A percentile compares a stretch with the other conserved stretches of the same genome.
These are phyloP conservation scores for Neurospora sp. DNA, from an alignment of 495 filamentous ascomycete species.

Conservation along the genomic window DNA sequence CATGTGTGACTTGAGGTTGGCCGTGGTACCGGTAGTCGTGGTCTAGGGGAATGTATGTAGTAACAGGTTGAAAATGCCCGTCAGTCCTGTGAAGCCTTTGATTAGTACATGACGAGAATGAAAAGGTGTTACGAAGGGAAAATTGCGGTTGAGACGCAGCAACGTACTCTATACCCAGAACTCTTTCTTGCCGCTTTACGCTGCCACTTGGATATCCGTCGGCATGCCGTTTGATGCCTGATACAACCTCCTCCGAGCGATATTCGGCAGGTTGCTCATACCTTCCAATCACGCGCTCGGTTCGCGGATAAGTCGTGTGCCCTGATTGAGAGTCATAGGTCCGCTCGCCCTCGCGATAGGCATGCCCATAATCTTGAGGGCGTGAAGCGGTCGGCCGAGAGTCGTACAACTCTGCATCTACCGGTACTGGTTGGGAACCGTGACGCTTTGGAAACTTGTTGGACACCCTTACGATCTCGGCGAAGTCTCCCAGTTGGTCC, in stretches of 20 bases:
- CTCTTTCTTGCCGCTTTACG: conserved; percentile 12
- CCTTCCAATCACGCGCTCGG: neutral
- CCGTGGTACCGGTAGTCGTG: neutral
- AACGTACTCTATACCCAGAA: conserved; percentile 16
- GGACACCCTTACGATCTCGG: conserved; percentile 18
- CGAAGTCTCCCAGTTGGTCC: conserved; percentile 5
- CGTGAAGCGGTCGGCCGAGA: neutral
- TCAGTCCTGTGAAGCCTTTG: neutral
- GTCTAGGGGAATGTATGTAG: neutral
- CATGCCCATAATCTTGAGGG: neutral
- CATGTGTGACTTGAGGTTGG: neutral
- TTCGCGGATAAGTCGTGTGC: neutral
- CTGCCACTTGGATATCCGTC: neutral
- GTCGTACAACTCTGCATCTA: neutral
- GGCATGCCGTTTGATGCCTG: neutral
- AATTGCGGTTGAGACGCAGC: neutral
- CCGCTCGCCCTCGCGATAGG: neutral
- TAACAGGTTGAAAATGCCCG: neutral
- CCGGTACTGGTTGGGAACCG: conserved; percentile 4
- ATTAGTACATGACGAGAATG: neutral
- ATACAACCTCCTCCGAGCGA: neutral
- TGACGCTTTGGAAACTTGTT: conserved; percentile 23
- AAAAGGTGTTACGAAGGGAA: neutral
- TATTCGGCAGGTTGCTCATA: neutral
- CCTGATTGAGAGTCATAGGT: neutral